Evolutionary conservation across 2,329 filamentous ascomycete genomes (phyloP), one percentile per base, ranked within the genome.

Genomic region (Stachybotrys elegans): DNA sequence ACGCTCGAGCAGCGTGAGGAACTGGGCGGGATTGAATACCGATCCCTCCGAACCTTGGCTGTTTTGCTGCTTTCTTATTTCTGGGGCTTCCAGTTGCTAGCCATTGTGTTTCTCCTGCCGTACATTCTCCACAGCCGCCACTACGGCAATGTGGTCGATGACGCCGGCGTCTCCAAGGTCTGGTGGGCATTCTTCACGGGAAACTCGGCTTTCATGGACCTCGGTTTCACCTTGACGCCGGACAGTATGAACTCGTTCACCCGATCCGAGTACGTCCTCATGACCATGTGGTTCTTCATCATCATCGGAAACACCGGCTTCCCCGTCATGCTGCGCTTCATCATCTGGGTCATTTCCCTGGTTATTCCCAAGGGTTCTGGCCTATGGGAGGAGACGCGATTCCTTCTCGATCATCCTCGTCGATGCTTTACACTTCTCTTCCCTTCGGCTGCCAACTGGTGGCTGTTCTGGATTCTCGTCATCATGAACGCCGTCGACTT

Each of bases 141-240:
- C 3, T 96, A 88, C 62, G 81, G 80, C 5, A 52, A 70, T 0
- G 60, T 92, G 14, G 78, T 96, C n/a, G 70, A 76, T 2, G 64
- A 60, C 0, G 73, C 70, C 41, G 81, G 81, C 8, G 69, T 87
- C 52, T 83, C 75, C 45, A 80, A 80, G 32, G 77, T 79, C 0
- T 98, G 93, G 93, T 98, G 93, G 86, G 90, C 81, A 0, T 81
- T 98, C 53, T 98, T 92, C 68, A 95, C 88, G 0, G 71, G 90
- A 13, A 88, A 82, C 40, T 93, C 90, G 32, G 79, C 90, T 44
- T 96, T 98, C 66, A 96, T 92, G 66, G 92, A 98, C 68, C 69
- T 97, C n/a, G 93, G 93, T 11, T 92, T 90, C 55, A 92, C 91
- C 2, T 71, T 98, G 51, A 97, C 90, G 0, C 86, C 91, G 0